Percentiles rank a stretch among this genome's conserved stretches.
Conservation (phyloP, 1,139 yeast genomes). For the Kodamaea sp. region DNA sequence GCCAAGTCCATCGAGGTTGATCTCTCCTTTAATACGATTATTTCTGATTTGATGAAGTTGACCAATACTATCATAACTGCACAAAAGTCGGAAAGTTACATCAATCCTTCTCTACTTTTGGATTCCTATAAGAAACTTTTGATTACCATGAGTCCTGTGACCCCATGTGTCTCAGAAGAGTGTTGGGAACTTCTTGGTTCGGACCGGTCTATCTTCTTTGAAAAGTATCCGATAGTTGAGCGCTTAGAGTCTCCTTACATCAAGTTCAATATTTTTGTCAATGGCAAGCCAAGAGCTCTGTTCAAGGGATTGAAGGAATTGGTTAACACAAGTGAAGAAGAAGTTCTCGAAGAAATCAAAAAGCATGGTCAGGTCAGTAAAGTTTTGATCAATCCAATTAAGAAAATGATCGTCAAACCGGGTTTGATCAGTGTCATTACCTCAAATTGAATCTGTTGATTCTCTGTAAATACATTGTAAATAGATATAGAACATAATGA, state of each 20-base stretch:
- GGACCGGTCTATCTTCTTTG: constrained; percentile 49
- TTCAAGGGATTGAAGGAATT: constrained; percentile 39
- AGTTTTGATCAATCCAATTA: constrained; percentile 12
- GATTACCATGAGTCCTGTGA: constrained; percentile 66
- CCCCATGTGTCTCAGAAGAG: constrained; percentile 84
- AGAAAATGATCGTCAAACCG: constrained; percentile 27
- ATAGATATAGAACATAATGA: no score
- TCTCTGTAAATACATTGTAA: no score
- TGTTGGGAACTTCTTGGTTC: constrained; percentile 60
- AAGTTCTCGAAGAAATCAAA: constrained; percentile 18
- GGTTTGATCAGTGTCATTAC: constrained; percentile 32
- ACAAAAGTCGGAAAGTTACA: constrained; percentile 25
- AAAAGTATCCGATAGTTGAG: constrained; percentile 53
- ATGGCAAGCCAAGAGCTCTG: constrained; percentile 65
- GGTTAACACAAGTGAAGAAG: constrained; percentile 26
- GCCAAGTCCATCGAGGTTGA: constrained; percentile 60
- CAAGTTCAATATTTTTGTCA: constrained; percentile 58
- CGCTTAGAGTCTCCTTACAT: constrained; percentile 35
- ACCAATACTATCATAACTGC: constrained; percentile 56
- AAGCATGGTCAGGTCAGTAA: constrained; percentile 8
- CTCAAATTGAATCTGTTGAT: constrained; percentile 4
- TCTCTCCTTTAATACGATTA: constrained; percentile 75
- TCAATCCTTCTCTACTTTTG: constrained; percentile 28
- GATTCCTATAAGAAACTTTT: constrained; percentile 56
- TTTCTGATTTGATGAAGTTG: constrained; percentile 87